A percentile compares a stretch with the other conserved stretches of the same genome.
phyloP scores from a whole-genome alignment of 1,284 basidiomycete species.

The Vanrija humicola region DNA sequence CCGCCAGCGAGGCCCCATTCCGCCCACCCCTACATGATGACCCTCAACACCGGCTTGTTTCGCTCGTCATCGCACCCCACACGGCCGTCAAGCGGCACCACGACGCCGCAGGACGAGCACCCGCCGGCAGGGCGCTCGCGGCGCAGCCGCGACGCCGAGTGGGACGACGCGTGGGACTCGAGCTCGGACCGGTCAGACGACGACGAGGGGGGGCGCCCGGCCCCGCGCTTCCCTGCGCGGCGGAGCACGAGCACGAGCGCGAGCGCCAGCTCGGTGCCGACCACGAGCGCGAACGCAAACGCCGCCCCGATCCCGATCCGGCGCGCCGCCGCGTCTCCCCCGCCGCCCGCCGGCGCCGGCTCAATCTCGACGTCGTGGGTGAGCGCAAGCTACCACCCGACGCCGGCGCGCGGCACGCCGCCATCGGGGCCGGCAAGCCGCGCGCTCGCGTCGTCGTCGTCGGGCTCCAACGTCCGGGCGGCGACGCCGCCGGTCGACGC shows the following conservation, averaged over 20 bases:
- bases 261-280: too few species aligned
- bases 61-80: constrained; percentile 5
- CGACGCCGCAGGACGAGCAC: not conserved
- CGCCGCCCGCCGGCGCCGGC: not conserved
- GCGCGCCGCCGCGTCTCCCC: not conserved
- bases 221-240: too few species aligned
- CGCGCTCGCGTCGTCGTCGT: not conserved
- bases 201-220: too few species aligned
- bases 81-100: not conserved
- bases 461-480: not conserved
- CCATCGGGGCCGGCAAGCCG: not conserved
- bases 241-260: too few species aligned
- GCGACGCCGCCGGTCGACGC: not conserved
- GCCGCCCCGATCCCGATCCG: constrained; percentile 13
- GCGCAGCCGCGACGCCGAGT: constrained; percentile 57
- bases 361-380: constrained; percentile 35
- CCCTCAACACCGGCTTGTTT: constrained; percentile 21
- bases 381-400: constrained; percentile 26
- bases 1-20: constrained; percentile 46
- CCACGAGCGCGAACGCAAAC: not conserved
- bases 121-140: constrained; percentile 3
- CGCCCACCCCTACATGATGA: constrained; percentile 34
- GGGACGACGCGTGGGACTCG: constrained; percentile 86
- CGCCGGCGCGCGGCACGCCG: constrained; percentile 31
- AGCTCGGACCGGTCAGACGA: not conserved